A percentile compares a stretch with the other conserved stretches of the same genome.
These are phyloP conservation scores for Cynanchum wilfordii DNA, from an alignment of 257 asterid genomes.

Conservation along the genomic window DNA sequence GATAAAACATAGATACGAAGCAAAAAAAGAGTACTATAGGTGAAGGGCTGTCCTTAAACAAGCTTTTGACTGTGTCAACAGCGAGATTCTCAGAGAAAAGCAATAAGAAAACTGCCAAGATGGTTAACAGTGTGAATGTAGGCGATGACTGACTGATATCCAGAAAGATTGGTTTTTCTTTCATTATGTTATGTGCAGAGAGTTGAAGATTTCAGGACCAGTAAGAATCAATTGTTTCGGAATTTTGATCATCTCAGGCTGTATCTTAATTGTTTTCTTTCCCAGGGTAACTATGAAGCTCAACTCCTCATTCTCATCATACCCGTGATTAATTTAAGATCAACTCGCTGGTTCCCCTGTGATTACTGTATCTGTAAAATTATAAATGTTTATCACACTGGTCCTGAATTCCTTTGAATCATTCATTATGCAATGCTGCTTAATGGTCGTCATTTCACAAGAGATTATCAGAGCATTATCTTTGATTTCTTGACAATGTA, in stretches of 20 bases:
- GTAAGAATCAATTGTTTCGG: not conserved
- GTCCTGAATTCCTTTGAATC: not conserved
- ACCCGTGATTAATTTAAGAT: not conserved
- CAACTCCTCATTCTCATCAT: not conserved
- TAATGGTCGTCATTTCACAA: not conserved
- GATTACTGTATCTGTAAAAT: not conserved
- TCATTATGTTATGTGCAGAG: not conserved
- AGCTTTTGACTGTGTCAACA: constrained; percentile 69
- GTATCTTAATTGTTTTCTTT: not conserved
- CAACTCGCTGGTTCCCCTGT: not conserved
- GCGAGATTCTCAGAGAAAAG: constrained; percentile 56
- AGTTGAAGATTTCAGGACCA: not conserved
- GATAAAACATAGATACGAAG: constrained; percentile 80
- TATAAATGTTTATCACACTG: not conserved
- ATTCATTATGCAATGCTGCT: too few relatives aligned
- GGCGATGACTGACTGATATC: constrained; percentile 5
- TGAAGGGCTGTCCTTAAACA: constrained; percentile 78
- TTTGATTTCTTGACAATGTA: not conserved
- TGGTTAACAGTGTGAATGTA: constrained; percentile 15
- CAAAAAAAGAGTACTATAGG: constrained; percentile 47
- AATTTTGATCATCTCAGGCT: not conserved
- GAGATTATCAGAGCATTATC: not conserved
- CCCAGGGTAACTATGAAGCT: not conserved
- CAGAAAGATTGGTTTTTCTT: not conserved
- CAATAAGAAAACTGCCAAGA: constrained; percentile 25